phyloP scores from a whole-genome alignment of 768 basidiomycete species.

The Xerocomellus amylosporus region DNA sequence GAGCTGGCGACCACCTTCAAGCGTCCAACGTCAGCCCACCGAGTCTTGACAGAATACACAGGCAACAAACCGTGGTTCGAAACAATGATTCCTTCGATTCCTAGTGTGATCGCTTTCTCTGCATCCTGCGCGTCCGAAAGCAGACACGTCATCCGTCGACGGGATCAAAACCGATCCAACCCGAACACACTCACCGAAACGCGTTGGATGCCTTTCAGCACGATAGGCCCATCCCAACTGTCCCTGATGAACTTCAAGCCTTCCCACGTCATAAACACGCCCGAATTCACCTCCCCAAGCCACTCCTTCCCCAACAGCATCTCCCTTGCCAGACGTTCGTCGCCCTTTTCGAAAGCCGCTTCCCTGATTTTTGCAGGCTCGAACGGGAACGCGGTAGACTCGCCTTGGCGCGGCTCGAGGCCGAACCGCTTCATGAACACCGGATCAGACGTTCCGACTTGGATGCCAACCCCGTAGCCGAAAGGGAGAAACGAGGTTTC shows the following conservation, averaged over 20 bases:
- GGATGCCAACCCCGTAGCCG: constrained; percentile 58
- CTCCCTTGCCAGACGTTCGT: constrained; percentile 37
- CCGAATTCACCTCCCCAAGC: constrained; percentile 62
- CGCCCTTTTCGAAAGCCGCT: constrained; percentile 43
- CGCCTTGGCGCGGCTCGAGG: constrained; percentile 40
- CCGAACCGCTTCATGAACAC: constrained; percentile 66
- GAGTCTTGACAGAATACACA: background rate
- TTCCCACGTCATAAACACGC: constrained; percentile 65
- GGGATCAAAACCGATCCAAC: background rate
- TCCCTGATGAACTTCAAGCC: constrained; percentile 64
- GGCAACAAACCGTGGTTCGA: constrained; percentile 37
- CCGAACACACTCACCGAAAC: constrained; percentile 46
- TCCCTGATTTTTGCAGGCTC: constrained; percentile 45
- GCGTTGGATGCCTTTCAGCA: constrained; percentile 76
- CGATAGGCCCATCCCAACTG: constrained; percentile 74
- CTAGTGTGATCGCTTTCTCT: constrained; percentile 42
- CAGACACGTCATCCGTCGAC: background rate
- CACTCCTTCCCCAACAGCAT: constrained; percentile 57
- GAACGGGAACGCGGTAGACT: constrained; percentile 55
- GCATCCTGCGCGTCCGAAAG: constrained; percentile 39
- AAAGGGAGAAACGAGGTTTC: constrained; percentile 65
- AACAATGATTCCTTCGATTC: constrained; percentile 47
- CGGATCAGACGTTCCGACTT: constrained; percentile 71
- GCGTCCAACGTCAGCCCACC: background rate
- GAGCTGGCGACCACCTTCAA: constrained; percentile 66